Percentiles rank a stretch among this genome's conserved stretches.
phyloP scores from a whole-genome alignment of 2,329 filamentous ascomycete genomes.

The Trichoderma sp. region DNA sequence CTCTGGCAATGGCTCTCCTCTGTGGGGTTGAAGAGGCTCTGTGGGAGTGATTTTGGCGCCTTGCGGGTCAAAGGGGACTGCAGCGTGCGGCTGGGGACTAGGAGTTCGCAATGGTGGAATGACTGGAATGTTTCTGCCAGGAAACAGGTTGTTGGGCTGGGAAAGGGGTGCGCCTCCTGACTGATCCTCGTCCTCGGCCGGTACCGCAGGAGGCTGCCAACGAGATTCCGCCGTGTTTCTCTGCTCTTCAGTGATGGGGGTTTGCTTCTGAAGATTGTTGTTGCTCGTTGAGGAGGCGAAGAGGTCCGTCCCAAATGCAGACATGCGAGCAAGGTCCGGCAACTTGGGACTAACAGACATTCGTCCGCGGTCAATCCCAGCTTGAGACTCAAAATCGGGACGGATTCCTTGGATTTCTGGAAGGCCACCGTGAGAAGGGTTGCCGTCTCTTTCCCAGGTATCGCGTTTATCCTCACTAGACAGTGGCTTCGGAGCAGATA shows the following conservation, averaged over 20 bases:
- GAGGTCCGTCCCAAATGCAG: slow-evolving; percentile 57
- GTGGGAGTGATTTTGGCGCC: slow-evolving; percentile 38
- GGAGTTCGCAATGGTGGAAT: slow-evolving; percentile 35
- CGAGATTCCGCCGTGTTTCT: not conserved
- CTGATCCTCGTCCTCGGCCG: not conserved
- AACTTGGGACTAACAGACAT: slow-evolving; percentile 15
- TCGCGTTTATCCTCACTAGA: slow-evolving; percentile 10
- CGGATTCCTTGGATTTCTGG: not conserved
- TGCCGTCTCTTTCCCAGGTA: slow-evolving; percentile 18
- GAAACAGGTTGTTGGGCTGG: slow-evolving; percentile 3
- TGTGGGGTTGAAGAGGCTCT: slow-evolving; percentile 45
- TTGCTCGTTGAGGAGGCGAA: slow-evolving; percentile 33
- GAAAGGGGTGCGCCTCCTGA: slow-evolving; percentile 1
- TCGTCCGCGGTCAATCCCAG: not conserved
- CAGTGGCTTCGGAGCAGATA: slow-evolving; percentile 12
- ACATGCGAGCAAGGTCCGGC: slow-evolving; percentile 49
- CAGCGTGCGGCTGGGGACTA: slow-evolving; percentile 26
- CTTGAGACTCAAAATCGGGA: slow-evolving; percentile 23
- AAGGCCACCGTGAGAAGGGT: not conserved
- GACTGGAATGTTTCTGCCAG: slow-evolving; percentile 25
- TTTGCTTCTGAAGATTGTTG: not conserved
- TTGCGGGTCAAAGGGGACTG: not conserved
- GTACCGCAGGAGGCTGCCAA: not conserved
- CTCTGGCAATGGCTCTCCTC: slow-evolving; percentile 35
- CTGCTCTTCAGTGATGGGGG: not conserved